Conservation (phyloP, 2,329 filamentous ascomycete species). For the Sclerotinia glacialis region DNA sequence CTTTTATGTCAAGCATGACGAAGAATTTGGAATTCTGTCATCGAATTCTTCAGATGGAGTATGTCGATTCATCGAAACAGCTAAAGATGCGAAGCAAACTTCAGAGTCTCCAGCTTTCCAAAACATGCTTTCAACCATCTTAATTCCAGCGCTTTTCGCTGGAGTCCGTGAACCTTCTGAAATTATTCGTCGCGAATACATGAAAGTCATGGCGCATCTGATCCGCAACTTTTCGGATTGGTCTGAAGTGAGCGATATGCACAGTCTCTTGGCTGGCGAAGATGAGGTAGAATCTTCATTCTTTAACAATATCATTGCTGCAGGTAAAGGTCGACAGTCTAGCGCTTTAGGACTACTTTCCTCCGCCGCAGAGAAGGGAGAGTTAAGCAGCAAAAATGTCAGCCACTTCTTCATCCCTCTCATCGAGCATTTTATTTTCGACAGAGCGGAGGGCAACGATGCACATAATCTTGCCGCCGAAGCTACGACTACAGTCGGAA, state of each 20-base stretch:
- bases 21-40: conserved; percentile 80
- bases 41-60: conserved; percentile 78
- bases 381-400: conserved; percentile 73
- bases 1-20: conserved; percentile 79
- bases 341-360: conserved; percentile 78
- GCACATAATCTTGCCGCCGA: conserved; percentile 86
- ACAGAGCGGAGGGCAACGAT: conserved; percentile 68
- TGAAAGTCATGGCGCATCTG: conserved; percentile 75
- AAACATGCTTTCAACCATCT: conserved; percentile 57
- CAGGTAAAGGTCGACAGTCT: conserved; percentile 80
- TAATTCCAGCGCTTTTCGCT: conserved; percentile 73
- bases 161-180: conserved; percentile 79
- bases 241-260: conserved; percentile 70
- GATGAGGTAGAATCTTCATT: conserved; percentile 65
- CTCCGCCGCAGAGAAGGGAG: conserved; percentile 59
- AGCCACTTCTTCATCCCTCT: conserved; percentile 86
- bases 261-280: conserved; percentile 63
- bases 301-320: conserved; percentile 89
- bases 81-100: conserved; percentile 45
- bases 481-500: conserved; percentile 75
- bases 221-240: conserved; percentile 69
- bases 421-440: conserved; percentile 91
- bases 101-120: conserved; percentile 51
- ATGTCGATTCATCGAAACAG: conserved; percentile 71
- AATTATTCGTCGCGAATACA: conserved; percentile 77